phyloP scores from a whole-genome alignment of 1,284 basidiomycete species.

The Papiliotrema nemorosa region DNA sequence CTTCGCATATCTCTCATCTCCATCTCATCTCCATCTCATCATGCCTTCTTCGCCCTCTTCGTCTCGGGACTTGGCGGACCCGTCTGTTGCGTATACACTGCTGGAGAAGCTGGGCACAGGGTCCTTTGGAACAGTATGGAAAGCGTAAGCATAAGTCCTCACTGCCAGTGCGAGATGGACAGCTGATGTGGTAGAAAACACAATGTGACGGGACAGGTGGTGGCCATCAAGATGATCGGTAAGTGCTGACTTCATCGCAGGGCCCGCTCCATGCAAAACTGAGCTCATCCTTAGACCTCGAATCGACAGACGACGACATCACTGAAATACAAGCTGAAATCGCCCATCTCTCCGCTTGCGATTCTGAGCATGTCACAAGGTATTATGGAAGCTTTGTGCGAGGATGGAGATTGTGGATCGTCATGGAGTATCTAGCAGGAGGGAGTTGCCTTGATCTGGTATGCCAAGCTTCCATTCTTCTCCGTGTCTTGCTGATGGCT shows the following conservation, averaged over 20 bases:
- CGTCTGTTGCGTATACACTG: slow-evolving; percentile 82
- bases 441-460: slow-evolving; percentile 93
- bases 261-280: not conserved
- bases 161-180: not conserved
- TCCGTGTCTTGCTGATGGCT: not conserved
- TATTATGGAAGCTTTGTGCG: slow-evolving; percentile 98
- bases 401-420: slow-evolving; percentile 96
- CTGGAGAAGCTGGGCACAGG: slow-evolving; percentile 97
- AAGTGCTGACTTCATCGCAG: not conserved
- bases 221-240: slow-evolving; percentile 98
- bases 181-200: slow-evolving; percentile 58
- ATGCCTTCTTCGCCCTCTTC: slow-evolving; percentile 2
- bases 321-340: slow-evolving; percentile 98
- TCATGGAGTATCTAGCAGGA: slow-evolving; percentile 98
- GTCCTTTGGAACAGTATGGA: slow-evolving; percentile 94
- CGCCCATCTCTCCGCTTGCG: slow-evolving; percentile 88
- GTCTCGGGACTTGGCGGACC: slow-evolving; percentile 53
- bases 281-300: slow-evolving; percentile 47
- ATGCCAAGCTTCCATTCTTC: slow-evolving; percentile 13
- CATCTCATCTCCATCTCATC: not conserved
- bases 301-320: slow-evolving; percentile 84
- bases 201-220: slow-evolving; percentile 86
- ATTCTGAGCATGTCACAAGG: slow-evolving; percentile 90
- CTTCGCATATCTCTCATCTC: not conserved
- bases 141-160: slow-evolving; percentile 57